phyloP scores from a whole-genome alignment of 805 yeast species.

The Zygosaccharomyces rouxii region DNA sequence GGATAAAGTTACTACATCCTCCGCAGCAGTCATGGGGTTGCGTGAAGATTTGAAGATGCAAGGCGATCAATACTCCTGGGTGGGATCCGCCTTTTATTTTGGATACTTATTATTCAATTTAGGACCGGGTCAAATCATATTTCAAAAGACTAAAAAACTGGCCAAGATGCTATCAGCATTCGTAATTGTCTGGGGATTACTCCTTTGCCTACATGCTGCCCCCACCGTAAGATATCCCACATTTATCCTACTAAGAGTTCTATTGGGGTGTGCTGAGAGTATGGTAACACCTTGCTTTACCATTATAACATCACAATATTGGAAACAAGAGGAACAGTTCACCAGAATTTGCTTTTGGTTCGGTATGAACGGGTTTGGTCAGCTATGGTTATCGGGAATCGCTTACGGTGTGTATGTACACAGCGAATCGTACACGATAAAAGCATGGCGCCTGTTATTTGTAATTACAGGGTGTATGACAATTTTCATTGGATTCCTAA shows the following conservation, averaged over 20 bases:
- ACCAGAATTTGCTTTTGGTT: slow-evolving; percentile 43
- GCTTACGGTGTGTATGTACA: slow-evolving; percentile 49
- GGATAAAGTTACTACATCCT: slow-evolving; percentile 12
- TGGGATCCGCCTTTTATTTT: slow-evolving; percentile 11
- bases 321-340: slow-evolving; percentile 45
- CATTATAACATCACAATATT: slow-evolving; percentile 55
- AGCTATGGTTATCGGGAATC: slow-evolving; percentile 46
- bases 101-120: slow-evolving; percentile 42
- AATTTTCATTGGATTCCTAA: slow-evolving; percentile 44
- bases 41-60: slow-evolving; percentile 35
- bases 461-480: slow-evolving; percentile 59
- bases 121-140: slow-evolving; percentile 28
- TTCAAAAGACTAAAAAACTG: slow-evolving; percentile 51
- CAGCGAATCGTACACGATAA: slow-evolving; percentile 38
- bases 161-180: slow-evolving; percentile 46
- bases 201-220: slow-evolving; percentile 51
- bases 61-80: slow-evolving; percentile 11
- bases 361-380: slow-evolving; percentile 45
- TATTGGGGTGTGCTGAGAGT: slow-evolving; percentile 51
- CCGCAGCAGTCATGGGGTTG: slow-evolving; percentile 23
- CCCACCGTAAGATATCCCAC: slow-evolving; percentile 44
- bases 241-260: slow-evolving; percentile 44
- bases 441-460: slow-evolving; percentile 58
- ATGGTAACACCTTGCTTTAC: slow-evolving; percentile 55
- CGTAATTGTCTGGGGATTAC: slow-evolving; percentile 58